Evolutionary conservation across 2,329 filamentous ascomycete genomes (phyloP), one percentile per base, ranked within the genome.

Genomic region (Ophiostoma triangulosporum): DNA sequence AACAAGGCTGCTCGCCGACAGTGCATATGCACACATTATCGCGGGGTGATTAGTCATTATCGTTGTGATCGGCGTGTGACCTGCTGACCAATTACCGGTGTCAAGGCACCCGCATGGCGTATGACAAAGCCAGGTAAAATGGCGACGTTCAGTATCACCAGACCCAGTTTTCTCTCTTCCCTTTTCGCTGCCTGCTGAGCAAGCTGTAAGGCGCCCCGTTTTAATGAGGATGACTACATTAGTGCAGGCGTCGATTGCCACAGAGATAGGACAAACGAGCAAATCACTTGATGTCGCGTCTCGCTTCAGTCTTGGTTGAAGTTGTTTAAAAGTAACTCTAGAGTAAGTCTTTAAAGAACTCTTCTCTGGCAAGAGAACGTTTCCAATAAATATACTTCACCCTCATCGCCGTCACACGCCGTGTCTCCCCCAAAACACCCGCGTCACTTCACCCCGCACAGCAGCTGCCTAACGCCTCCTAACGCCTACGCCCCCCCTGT

Each of bases 101-200:
- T 12, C 38, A 24, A 31, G 46, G 46, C 46, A 33, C 29, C 46
- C 46, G 27, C 8, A 32, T 33, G 27, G 46, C 46, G 46, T 48
- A 17, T 48, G 29, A 49, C 43, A 48, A 48, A 29, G 27, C 26
- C 43, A 17, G 36, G 22, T 26, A 24, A 11, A 26, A 40, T 27
- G 40, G 15, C 24, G 26, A 29, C 26, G 11, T 35, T 51, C 32
- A 46, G 56, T 57, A 56, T 57, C 57, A 59, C 56, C 50, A 56
- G 57, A 48, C 54, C 50, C 51, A 51, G 48, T 48, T 32, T 33
- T 48, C 4, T 12, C 51, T 31, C 20, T 29, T 48, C 29, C 33
- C 50, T 51, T 50, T 43, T 56, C 29, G 33, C n/a, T 27, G 45
- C 45, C 45, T 48, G 46, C 46, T 48, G 29, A 33, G 15, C 40